Conservation (phyloP, 768 basidiomycete species). For the Mycena indigotica region DNA sequence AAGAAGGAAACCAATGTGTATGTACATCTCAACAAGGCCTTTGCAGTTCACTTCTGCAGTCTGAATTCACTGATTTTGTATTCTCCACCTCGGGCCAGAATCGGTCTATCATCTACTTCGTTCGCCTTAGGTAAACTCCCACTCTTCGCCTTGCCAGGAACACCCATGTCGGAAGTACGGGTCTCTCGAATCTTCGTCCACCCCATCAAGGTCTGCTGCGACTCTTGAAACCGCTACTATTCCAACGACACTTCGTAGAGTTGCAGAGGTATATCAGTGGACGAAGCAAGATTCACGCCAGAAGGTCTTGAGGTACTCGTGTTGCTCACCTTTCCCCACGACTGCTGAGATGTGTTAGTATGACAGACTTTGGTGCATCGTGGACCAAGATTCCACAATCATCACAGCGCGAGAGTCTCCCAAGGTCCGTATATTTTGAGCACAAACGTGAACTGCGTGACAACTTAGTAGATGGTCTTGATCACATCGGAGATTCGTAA, state of each 20-base stretch:
- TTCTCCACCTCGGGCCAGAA: not conserved
- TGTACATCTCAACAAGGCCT: not conserved
- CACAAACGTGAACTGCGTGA: not conserved
- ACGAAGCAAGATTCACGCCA: constrained; percentile 54
- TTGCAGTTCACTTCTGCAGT: not conserved
- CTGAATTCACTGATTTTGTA: no score
- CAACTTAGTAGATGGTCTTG: constrained; percentile 65
- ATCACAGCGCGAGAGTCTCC: constrained; percentile 69
- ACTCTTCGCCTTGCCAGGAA: no score
- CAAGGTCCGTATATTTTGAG: constrained; percentile 43
- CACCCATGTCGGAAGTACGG: constrained; percentile 30
- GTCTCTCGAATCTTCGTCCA: constrained; percentile 65
- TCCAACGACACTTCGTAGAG: constrained; percentile 46
- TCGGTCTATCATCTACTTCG: no score
- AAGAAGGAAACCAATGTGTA: not conserved
- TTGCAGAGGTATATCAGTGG: constrained; percentile 67
- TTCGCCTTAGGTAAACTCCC: no score
- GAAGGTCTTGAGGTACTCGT: constrained; percentile 65
- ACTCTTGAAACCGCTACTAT: not conserved
- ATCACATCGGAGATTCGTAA: constrained; percentile 57
- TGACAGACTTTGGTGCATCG: constrained; percentile 72
- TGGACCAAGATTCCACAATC: constrained; percentile 56
- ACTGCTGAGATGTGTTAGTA: constrained; percentile 43
- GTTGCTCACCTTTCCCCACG: not conserved
- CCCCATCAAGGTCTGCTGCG: constrained; percentile 61